Conservation (phyloP, 2,329 filamentous ascomycete genomes). For the Pseudohalonectria lignicola region DNA sequence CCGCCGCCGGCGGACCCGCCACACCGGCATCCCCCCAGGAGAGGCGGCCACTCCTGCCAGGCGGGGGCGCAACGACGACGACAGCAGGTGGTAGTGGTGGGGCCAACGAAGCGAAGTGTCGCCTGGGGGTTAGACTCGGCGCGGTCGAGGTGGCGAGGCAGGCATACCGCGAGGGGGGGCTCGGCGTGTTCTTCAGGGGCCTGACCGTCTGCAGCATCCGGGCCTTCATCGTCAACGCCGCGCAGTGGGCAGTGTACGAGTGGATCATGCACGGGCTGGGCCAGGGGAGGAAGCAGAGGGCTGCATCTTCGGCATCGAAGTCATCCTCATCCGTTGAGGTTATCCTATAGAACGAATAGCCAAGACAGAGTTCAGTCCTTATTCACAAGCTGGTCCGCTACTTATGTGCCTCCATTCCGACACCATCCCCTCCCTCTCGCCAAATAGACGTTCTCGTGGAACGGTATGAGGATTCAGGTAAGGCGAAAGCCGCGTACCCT, state of each 20-base stretch:
- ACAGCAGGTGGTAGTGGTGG: too few species aligned
- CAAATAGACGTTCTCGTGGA: too few species aligned
- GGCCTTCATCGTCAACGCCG: constrained; percentile 87
- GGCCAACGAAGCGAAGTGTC: too few species aligned
- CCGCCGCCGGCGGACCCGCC: constrained; percentile 10
- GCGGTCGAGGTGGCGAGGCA: constrained; percentile 54
- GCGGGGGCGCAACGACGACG: constrained; percentile 4
- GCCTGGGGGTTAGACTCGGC: too few species aligned
- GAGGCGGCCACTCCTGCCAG: constrained; percentile 6
- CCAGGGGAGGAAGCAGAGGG: constrained; percentile 14
- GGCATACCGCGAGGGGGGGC: constrained; percentile 54
- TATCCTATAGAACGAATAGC: too few species aligned
- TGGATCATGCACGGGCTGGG: constrained; percentile 61
- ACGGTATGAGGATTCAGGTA: too few species aligned
- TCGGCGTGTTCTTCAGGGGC: constrained; percentile 58
- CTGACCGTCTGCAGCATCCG: constrained; percentile 72
- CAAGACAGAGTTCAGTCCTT: too few species aligned
- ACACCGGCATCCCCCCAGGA: constrained; percentile 20
- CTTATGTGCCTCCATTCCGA: too few species aligned
- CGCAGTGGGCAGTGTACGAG: constrained; percentile 88
- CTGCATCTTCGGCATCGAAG: neutral
- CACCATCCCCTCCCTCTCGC: too few species aligned
- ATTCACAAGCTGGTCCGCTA: too few species aligned
- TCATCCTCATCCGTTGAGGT: neutral
- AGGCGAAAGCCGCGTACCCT: too few species aligned